Conservation (phyloP, 129 eudicot genomes). For the Tagetes erecta region DNA sequence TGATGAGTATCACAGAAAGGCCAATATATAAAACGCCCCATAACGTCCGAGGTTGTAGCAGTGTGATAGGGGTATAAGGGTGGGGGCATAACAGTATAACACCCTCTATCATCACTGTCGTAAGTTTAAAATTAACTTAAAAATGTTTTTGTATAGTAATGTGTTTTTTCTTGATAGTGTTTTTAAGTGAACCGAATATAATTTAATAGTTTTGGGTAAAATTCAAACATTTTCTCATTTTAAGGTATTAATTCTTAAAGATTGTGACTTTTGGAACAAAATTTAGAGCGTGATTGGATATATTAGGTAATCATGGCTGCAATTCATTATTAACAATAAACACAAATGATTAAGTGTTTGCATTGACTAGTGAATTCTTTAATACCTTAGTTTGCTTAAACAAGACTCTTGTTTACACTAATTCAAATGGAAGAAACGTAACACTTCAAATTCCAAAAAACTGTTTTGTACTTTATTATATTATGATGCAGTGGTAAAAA, state of each 20-base stretch:
- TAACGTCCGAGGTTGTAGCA: too few species aligned
- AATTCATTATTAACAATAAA: slow-evolving; percentile 13
- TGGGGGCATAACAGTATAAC: too few species aligned
- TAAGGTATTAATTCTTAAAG: not conserved
- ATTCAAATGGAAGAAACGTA: not conserved
- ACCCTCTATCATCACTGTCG: too few species aligned
- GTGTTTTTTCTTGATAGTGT: too few species aligned
- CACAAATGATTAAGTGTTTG: slow-evolving; percentile 14
- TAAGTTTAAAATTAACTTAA: too few species aligned
- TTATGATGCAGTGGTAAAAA: too few species aligned
- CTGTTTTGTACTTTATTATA: not conserved
- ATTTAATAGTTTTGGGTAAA: not conserved
- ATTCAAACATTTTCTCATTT: not conserved
- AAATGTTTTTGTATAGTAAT: too few species aligned
- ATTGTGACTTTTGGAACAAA: not conserved
- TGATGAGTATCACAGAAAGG: too few species aligned
- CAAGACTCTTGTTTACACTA: slow-evolving; percentile 5
- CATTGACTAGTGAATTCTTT: not conserved
- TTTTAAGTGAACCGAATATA: too few species aligned
- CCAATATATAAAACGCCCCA: too few species aligned
- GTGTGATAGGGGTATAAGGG: too few species aligned
- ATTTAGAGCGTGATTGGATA: not conserved
- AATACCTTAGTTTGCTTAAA: slow-evolving; percentile 2
- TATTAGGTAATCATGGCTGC: slow-evolving; percentile 7
- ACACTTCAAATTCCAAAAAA: not conserved